Evolutionary conservation across 257 asterid species (phyloP).

Genomic region (Leonotis leonurus): DNA sequence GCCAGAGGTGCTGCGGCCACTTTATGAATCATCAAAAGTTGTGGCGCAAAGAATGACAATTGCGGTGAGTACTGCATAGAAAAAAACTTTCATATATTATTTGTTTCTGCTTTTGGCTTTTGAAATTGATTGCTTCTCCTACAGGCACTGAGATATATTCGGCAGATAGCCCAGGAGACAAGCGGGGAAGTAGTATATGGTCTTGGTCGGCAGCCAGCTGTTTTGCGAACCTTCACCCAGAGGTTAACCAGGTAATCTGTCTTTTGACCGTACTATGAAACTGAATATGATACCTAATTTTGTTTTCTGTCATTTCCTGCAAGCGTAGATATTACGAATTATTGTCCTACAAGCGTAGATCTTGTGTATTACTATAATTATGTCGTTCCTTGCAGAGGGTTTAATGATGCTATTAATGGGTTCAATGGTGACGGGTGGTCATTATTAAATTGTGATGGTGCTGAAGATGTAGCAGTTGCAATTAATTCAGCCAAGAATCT

Average conservation of each 20-base stretch:
- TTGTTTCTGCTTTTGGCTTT: neutral
- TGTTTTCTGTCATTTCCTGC: neutral
- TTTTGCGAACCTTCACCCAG: constrained; percentile 84
- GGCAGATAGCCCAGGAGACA: constrained; percentile 86
- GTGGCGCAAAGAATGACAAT: constrained; percentile 78
- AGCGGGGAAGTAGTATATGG: constrained; percentile 81
- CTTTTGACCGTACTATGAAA: neutral
- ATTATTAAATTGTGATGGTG: constrained; percentile 51
- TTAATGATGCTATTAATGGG: constrained; percentile 81
- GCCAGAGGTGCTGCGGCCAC: constrained; percentile 87
- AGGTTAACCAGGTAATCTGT: constrained; percentile 62
- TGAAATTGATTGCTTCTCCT: neutral
- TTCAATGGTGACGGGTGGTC: constrained; percentile 84
- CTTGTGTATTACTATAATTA: no score
- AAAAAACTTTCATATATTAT: neutral
- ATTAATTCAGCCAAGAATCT: constrained; percentile 51
- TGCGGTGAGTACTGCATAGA: constrained; percentile 42
- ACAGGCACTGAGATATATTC: constrained; percentile 44
- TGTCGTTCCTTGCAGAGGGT: constrained; percentile 52
- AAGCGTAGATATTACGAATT: neutral
- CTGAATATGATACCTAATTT: neutral
- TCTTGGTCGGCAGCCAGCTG: constrained; percentile 88
- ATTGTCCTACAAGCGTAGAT: no score
- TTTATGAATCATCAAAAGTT: constrained; percentile 74
- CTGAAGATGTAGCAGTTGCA: constrained; percentile 77